Evolutionary conservation across 441 rosid species (phyloP).

Genomic region (Brassica balearica): DNA sequence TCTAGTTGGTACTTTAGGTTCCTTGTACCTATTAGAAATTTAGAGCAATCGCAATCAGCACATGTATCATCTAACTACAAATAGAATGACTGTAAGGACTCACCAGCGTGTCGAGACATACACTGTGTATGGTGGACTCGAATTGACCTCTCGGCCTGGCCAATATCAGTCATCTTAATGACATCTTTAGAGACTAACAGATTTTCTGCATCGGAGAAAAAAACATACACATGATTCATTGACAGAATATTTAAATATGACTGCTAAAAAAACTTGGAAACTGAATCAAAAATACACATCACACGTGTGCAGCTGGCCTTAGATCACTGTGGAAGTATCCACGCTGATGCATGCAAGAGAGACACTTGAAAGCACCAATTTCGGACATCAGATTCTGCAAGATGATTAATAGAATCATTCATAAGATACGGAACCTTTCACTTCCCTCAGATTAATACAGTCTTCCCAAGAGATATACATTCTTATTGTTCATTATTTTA

Average conservation of each 20-base stretch:
- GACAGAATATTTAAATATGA: background rate
- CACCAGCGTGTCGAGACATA: slow-evolving; percentile 98
- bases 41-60: slow-evolving; percentile 1
- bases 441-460: slow-evolving; percentile 90
- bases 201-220: slow-evolving; percentile 58
- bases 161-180: slow-evolving; percentile 95
- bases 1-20: slow-evolving; percentile 94
- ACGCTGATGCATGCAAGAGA: slow-evolving; percentile 87
- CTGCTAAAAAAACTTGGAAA: background rate
- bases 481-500: slow-evolving; percentile 79
- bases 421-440: slow-evolving; percentile 69
- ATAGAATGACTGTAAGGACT: slow-evolving; percentile 32
- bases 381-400: slow-evolving; percentile 80
- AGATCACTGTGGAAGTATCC: slow-evolving; percentile 97
- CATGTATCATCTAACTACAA: background rate
- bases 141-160: slow-evolving; percentile 87
- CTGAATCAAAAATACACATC: background rate
- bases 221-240: background rate
- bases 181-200: slow-evolving; percentile 61
- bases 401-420: slow-evolving; percentile 73
- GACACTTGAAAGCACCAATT: slow-evolving; percentile 95
- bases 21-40: slow-evolving; percentile 74
- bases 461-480: slow-evolving; percentile 95
- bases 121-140: slow-evolving; percentile 58
- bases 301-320: slow-evolving; percentile 75